phyloP scores from a whole-genome alignment of 768 basidiomycete genomes.

The Leccinum rimulosum region DNA sequence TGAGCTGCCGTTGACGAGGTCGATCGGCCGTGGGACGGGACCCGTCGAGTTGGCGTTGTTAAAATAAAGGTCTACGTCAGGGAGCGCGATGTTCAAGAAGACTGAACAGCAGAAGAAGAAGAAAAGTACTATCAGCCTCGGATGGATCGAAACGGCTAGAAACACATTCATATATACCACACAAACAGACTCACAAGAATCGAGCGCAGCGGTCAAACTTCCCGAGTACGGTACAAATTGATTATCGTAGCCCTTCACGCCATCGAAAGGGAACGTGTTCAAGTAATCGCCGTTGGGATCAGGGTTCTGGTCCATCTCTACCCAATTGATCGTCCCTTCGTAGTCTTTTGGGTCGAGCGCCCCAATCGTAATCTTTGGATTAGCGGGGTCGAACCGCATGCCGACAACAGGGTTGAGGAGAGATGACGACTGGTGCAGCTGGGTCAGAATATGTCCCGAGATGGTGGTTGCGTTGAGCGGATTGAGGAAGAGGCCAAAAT shows the following conservation, averaged over 20 bases:
- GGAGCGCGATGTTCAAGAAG: constrained; percentile 15
- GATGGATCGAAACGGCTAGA: background rate
- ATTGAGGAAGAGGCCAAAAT: constrained; percentile 25
- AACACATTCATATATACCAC: background rate
- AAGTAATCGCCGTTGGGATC: constrained; percentile 13
- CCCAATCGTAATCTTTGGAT: constrained; percentile 32
- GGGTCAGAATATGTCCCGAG: constrained; percentile 16
- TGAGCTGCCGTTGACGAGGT: background rate
- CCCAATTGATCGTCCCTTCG: constrained; percentile 32
- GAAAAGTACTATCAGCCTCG: background rate
- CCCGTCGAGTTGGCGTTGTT: constrained; percentile 19
- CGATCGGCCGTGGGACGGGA: constrained; percentile 17
- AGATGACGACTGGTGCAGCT: constrained; percentile 18
- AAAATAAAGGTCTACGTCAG: constrained; percentile 18
- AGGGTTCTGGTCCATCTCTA: constrained; percentile 19
- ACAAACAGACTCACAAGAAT: constrained; percentile 22
- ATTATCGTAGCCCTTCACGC: constrained; percentile 30
- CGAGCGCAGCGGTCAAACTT: constrained; percentile 19
- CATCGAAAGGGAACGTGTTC: constrained; percentile 26
- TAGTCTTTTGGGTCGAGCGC: constrained; percentile 32
- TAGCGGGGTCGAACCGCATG: constrained; percentile 27
- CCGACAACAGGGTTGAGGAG: constrained; percentile 32
- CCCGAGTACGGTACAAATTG: constrained; percentile 20
- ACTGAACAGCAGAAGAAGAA: constrained; percentile 10
- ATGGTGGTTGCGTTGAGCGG: constrained; percentile 17